Base-by-base conservation (phyloP, 2,329 filamentous ascomycete species). In the Leptographium wingfieldii region DNA sequence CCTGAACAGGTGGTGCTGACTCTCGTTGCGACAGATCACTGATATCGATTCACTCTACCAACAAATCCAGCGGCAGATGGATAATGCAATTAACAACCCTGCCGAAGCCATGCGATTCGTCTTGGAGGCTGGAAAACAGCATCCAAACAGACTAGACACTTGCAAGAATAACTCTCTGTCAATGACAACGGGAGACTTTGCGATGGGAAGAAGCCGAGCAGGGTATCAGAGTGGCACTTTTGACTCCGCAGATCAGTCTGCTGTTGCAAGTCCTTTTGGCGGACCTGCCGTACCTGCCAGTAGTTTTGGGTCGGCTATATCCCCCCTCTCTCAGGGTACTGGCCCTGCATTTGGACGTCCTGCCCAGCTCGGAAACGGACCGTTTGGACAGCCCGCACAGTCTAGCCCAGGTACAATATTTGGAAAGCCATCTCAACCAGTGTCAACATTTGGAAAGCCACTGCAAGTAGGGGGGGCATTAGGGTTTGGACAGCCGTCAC, bases 141-240 rank as follows among this genome's bases (percentile, higher is more conserved):
- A 90, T 66, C 89, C 89, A 1, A 95, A 94, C 68, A 80, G 90
- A 49, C 74, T 80, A 58, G 87, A 92, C 64, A 76, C 85, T 25
- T 81, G 80, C 70, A 74, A 77, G 59, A 73, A 77, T 64, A 73
- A 72, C 55, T 75, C 70, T 46, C 64, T 68, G 0, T 71, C 74
- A n/a, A 71, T 71, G 9, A 73, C 74, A 0, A 76, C 73, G 60
- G 76, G 76, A 54, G 69, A 73, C 55, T 82, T 81, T 62, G 67
- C 70, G 0, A 72, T 73, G 11, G 74, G 74, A 43, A 73, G 68
- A 64, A 64, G 46, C n/a, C 51, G 58, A 11, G 14, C 38, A 27
- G 19, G 58, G 57, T 49, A 56, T 65, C 63, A 40, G 16, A 9
- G 76, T 31, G 67, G 71, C 5, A 62, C 68, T 0, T 63, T 73